Evolutionary conservation across 768 basidiomycete genomes (phyloP).

Genomic region (Crassisporium funariophilum): DNA sequence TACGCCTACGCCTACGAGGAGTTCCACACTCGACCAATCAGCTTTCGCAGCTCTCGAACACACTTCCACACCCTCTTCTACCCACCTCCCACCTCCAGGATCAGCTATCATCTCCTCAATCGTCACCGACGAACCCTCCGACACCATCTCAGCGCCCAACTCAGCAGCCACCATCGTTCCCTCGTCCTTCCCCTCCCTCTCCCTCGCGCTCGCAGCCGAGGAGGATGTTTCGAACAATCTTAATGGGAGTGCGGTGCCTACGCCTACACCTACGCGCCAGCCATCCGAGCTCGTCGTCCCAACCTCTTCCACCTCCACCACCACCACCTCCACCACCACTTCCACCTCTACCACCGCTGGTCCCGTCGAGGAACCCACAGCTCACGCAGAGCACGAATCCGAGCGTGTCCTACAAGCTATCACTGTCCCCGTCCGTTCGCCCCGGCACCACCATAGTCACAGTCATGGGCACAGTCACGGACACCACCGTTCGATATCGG

Average conservation of each 20-base stretch:
- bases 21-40: constrained; percentile 13
- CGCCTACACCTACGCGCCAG: not conserved
- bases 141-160: not conserved
- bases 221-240: too few relatives aligned
- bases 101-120: not conserved
- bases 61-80: not conserved
- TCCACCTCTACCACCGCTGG: not conserved
- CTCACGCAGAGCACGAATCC: not conserved
- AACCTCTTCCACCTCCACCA: not conserved
- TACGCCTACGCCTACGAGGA: constrained; percentile 20
- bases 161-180: constrained; percentile 10
- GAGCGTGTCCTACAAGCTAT: constrained; percentile 18
- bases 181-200: not conserved
- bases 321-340: not conserved
- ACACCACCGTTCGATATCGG: not conserved
- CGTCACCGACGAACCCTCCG: not conserved
- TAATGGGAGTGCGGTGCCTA: too few relatives aligned
- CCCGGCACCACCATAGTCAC: constrained; percentile 16
- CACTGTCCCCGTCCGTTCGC: constrained; percentile 17
- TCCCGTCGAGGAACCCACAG: not conserved
- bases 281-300: not conserved
- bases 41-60: not conserved
- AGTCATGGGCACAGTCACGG: constrained; percentile 9
- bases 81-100: not conserved
- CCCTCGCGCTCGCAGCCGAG: not conserved